Base-by-base conservation (phyloP, 768 basidiomycete species). In the Termitomyces bulborhizus region DNA sequence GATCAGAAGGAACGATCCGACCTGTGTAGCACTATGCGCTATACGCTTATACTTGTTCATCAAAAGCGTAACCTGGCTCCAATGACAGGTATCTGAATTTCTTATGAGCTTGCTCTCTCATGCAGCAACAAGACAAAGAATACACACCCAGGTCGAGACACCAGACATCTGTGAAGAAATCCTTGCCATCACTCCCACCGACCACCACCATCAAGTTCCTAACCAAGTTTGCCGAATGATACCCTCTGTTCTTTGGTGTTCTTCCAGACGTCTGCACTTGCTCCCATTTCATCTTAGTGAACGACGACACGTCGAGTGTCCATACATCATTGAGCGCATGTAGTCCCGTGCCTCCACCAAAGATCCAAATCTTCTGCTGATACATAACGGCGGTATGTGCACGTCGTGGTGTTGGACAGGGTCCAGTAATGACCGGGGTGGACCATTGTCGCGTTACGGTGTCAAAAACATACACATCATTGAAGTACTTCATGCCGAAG, bases 341-440 rank as follows among this genome's bases (percentile, higher is more conserved):
- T 72, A 87, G 75, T 0, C 95, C 95, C 56, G 93, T 95, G 2
- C 95, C 94, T n/a, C 95, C 93, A 7, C 93, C 95, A 63, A 96
- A 97, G 3, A 97, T 71, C 75, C 89, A 91, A 0, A 98, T 78
- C 65, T 81, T 86, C 55, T 78, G 76, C 29, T 74, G 72, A 63
- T 92, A 85, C 21, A 84, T 71, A 13, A 94, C 88, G 0, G 91
- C 83, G 0, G 92, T 90, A 68, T 98, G 95, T 1, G 95, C 93
- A 27, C 95, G 84, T 8, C 95, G 83, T 2, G 87, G 84, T 3
- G 82, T 78, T 0, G 90, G 84, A 21, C 58, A 61, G 1, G 70
- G 66, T 9, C 71, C 75, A 8, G 66, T 57, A 48, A 76, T 73
- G 65, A 59, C 61, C 1, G 85, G 86, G 4, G 73, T 65, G 42